phyloP scores from a whole-genome alignment of 1,284 basidiomycete species.

The Heterobasidion parviporum region DNA sequence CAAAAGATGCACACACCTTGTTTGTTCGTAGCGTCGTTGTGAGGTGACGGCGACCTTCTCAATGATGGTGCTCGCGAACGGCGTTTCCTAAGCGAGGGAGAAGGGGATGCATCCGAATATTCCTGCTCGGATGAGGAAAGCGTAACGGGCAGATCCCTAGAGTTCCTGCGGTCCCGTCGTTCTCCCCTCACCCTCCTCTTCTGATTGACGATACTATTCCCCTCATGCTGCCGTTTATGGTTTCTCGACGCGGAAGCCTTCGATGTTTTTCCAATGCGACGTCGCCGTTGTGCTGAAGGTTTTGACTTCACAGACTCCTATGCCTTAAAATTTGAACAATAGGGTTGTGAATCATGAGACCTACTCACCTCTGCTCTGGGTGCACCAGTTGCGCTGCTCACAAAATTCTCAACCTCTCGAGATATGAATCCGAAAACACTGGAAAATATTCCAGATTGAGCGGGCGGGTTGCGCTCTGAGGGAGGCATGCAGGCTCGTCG shows the following conservation, averaged over 20 bases:
- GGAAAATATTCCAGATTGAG: slow-evolving; percentile 40
- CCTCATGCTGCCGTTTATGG: not conserved
- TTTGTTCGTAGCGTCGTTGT: not conserved
- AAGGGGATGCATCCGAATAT: not conserved
- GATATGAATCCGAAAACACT: slow-evolving; percentile 62
- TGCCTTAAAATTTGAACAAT: not conserved
- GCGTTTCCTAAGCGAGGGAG: not conserved
- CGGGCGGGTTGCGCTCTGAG: slow-evolving; percentile 1
- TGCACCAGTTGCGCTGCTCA: slow-evolving; percentile 53
- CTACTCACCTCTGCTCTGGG: slow-evolving; percentile 18
- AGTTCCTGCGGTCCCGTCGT: no score
- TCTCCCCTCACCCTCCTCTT: not conserved
- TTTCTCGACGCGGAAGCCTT: not conserved
- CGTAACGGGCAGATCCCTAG: not conserved
- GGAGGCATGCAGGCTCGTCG: not conserved
- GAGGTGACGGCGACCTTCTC: not conserved
- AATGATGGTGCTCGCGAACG: not conserved
- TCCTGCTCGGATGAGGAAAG: not conserved
- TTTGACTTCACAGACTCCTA: not conserved
- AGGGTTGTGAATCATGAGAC: not conserved
- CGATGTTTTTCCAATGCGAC: not conserved
- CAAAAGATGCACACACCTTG: not conserved
- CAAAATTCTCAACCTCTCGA: slow-evolving; percentile 63
- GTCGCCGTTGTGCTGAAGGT: no score
- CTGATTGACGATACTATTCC: not conserved